Evolutionary conservation across 176 grass and related monocot genomes (phyloP).

Genomic region (Rhynchospora breviuscula): DNA sequence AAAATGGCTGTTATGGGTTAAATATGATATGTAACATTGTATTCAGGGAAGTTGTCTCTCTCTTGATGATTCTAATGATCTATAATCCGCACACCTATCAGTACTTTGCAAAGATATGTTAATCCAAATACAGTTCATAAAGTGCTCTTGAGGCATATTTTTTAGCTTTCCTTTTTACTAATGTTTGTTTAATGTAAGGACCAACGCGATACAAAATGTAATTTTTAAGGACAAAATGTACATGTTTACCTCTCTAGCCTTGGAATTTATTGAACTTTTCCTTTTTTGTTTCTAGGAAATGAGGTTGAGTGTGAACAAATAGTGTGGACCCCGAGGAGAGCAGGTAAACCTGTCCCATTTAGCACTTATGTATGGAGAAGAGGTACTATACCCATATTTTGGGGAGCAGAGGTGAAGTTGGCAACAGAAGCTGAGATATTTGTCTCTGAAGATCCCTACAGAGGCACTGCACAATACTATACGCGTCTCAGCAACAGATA

Average conservation of each 20-base stretch:
- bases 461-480: conserved; percentile 78
- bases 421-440: conserved; percentile 89
- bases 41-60: background rate
- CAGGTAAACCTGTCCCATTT: conserved; percentile 45
- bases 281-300: conserved; percentile 44
- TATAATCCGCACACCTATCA: background rate
- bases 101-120: too few relatives aligned
- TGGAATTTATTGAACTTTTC: background rate
- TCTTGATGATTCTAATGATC: background rate
- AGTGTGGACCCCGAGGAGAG: conserved; percentile 60
- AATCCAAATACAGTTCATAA: too few relatives aligned
- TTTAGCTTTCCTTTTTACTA: background rate
- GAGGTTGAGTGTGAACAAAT: conserved; percentile 97
- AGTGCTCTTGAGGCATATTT: background rate
- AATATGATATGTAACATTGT: background rate
- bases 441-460: conserved; percentile 87
- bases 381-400: conserved; percentile 95
- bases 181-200: background rate
- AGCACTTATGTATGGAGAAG: conserved; percentile 88
- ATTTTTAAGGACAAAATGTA: background rate
- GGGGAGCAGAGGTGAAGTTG: conserved; percentile 93
- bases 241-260: background rate
- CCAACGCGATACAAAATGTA: background rate
- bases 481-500: conserved; percentile 81
- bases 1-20: too few relatives aligned